These are phyloP conservation scores for Apiospora aurea DNA, from an alignment of 2,329 filamentous ascomycete genomes.

Conservation along the genomic window DNA sequence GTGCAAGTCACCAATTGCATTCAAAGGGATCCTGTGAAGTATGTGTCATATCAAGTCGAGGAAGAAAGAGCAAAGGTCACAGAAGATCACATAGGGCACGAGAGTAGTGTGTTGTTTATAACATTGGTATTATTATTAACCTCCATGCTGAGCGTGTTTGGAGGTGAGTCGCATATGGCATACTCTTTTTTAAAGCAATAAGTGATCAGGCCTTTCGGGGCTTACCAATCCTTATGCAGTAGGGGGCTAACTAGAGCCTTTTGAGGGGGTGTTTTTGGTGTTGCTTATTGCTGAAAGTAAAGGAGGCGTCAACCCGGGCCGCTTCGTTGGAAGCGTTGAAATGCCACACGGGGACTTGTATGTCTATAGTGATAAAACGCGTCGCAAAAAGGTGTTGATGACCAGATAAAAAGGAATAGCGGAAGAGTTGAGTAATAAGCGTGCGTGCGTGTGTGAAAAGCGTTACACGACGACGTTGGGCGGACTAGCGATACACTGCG, in stretches of 20 bases:
- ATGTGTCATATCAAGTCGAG: not conserved
- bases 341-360: slow-evolving; percentile 18
- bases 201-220: slow-evolving; percentile 14
- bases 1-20: not conserved
- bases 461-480: not conserved
- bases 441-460: not conserved
- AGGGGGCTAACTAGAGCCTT: not conserved
- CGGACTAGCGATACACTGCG: not conserved
- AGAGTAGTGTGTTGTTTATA: slow-evolving; percentile 2
- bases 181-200: not conserved
- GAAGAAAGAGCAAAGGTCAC: not conserved
- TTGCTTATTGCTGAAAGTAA: not conserved
- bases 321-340: slow-evolving; percentile 21
- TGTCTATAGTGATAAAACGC: slow-evolving; percentile 1
- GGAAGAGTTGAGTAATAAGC: not conserved
- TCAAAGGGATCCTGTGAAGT: not conserved
- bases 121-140: slow-evolving; percentile 13
- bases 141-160: not conserved
- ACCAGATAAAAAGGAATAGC: not conserved
- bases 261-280: not conserved
- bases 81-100: not conserved
- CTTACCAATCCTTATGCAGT: slow-evolving; percentile 18
- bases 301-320: slow-evolving; percentile 18
- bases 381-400: not conserved
- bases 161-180: not conserved